A percentile compares a stretch with the other conserved stretches of the same genome.
Evolutionary conservation across 129 eudicot species (phyloP).

Genomic region (Chrysanthemum lavandulifolium): DNA sequence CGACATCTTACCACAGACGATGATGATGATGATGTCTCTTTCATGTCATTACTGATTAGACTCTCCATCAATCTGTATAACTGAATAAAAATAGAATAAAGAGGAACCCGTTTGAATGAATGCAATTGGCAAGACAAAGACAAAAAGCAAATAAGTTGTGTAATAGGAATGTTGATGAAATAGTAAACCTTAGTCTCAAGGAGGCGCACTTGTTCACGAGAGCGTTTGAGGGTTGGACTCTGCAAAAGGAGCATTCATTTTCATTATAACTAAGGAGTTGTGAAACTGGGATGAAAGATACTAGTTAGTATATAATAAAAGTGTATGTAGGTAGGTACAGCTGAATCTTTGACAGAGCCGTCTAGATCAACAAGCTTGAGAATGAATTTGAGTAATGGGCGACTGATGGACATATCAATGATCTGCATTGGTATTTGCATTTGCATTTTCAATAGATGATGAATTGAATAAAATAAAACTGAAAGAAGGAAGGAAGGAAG

Average conservation of each 20-base stretch:
- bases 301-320: too few species aligned
- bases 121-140: too few species aligned
- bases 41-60: constrained; percentile 53
- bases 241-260: constrained; percentile 25
- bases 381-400: constrained; percentile 59
- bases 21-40: constrained; percentile 46
- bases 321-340: constrained; percentile 41
- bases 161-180: not conserved
- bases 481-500: not conserved
- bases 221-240: constrained; percentile 73
- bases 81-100: constrained; percentile 40
- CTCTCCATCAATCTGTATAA: constrained; percentile 71
- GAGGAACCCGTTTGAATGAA: constrained; percentile 1
- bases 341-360: constrained; percentile 91
- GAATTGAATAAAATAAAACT: not conserved
- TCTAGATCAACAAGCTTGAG: constrained; percentile 78
- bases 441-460: not conserved
- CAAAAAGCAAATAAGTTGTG: too few species aligned
- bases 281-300: not conserved
- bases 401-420: constrained; percentile 51
- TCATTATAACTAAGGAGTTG: too few species aligned
- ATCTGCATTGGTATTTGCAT: constrained; percentile 45
- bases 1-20: constrained; percentile 51
- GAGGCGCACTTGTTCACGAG: constrained; percentile 71
- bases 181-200: constrained; percentile 76